Evolutionary conservation across 768 basidiomycete species (phyloP).

Genomic region (Termitomyces sp.): DNA sequence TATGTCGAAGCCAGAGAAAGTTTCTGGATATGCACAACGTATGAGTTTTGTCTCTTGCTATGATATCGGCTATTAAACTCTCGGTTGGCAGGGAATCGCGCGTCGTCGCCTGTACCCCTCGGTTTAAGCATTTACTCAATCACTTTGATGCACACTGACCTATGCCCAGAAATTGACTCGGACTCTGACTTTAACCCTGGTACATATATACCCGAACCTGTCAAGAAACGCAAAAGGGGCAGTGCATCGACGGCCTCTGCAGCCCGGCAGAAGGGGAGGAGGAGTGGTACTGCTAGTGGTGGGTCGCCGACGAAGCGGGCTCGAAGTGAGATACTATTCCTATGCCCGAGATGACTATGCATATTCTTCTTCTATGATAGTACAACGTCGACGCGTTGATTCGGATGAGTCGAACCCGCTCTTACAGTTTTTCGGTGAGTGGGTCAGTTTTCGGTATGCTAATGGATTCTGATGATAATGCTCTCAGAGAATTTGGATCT

Average conservation of each 20-base stretch:
- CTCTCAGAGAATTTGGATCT: constrained; percentile 36
- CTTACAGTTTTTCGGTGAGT: constrained; percentile 46
- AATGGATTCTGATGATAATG: not conserved
- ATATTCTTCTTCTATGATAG: not conserved
- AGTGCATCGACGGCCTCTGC: constrained; percentile 5
- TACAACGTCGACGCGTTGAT: constrained; percentile 1
- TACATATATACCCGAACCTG: constrained; percentile 28
- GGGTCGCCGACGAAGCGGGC: not conserved
- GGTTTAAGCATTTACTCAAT: constrained; percentile 23
- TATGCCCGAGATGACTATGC: too few species aligned
- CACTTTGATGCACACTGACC: not conserved
- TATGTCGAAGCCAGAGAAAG: constrained; percentile 37
- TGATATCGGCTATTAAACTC: not conserved
- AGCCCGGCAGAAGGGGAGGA: constrained; percentile 16
- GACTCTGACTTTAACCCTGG: constrained; percentile 50
- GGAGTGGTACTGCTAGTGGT: not conserved
- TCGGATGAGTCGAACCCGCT: constrained; percentile 37
- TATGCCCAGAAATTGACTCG: constrained; percentile 37
- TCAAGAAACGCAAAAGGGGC: constrained; percentile 23
- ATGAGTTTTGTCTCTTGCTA: not conserved
- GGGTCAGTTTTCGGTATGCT: not conserved
- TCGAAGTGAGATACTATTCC: not conserved
- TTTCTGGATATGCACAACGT: constrained; percentile 27
- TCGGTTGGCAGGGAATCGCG: constrained; percentile 22
- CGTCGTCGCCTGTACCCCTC: constrained; percentile 32